A percentile compares a stretch with the other conserved stretches of the same genome.
phyloP scores from a whole-genome alignment of 2,329 filamentous ascomycete genomes.

The Pseudopyrenochaeta lycopersici region DNA sequence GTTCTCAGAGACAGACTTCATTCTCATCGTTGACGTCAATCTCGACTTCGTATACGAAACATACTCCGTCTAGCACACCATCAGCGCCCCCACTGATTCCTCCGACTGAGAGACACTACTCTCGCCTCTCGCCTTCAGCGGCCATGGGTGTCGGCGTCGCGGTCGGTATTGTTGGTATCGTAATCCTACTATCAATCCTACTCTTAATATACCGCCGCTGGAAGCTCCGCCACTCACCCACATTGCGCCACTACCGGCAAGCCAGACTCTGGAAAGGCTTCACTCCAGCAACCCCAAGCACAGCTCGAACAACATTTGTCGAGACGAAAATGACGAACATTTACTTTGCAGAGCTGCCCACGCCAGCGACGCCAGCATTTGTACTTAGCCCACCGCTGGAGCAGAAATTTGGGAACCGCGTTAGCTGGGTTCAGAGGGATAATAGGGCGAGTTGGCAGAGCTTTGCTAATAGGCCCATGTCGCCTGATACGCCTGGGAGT shows the following conservation, averaged over 20 bases:
- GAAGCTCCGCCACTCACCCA: slow-evolving; percentile 4
- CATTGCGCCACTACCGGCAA: slow-evolving; percentile 15
- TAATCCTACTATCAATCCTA: slow-evolving; percentile 4
- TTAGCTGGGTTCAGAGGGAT: neutral
- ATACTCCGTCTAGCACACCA: neutral
- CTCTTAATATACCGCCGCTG: slow-evolving; percentile 19
- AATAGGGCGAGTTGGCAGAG: neutral
- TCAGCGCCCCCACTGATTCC: neutral
- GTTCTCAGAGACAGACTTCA: too few relatives aligned
- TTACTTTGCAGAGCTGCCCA: slow-evolving; percentile 19
- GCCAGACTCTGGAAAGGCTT: slow-evolving; percentile 29
- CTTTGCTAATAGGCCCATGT: neutral
- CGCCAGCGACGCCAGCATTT: slow-evolving; percentile 15
- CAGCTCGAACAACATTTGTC: slow-evolving; percentile 9
- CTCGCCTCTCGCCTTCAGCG: slow-evolving; percentile 15
- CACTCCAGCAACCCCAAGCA: slow-evolving; percentile 17
- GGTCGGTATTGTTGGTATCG: slow-evolving; percentile 18
- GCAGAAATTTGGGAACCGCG: neutral
- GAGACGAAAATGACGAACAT: slow-evolving; percentile 12
- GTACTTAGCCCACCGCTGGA: neutral
- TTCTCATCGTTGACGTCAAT: neutral
- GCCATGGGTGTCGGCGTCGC: slow-evolving; percentile 25
- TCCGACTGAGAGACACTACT: neutral
- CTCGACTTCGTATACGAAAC: too few relatives aligned
- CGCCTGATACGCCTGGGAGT: neutral